Percentiles rank a stretch among this genome's conserved stretches.
Conservation (phyloP, 768 basidiomycete genomes). For the Tremella mesenterica region DNA sequence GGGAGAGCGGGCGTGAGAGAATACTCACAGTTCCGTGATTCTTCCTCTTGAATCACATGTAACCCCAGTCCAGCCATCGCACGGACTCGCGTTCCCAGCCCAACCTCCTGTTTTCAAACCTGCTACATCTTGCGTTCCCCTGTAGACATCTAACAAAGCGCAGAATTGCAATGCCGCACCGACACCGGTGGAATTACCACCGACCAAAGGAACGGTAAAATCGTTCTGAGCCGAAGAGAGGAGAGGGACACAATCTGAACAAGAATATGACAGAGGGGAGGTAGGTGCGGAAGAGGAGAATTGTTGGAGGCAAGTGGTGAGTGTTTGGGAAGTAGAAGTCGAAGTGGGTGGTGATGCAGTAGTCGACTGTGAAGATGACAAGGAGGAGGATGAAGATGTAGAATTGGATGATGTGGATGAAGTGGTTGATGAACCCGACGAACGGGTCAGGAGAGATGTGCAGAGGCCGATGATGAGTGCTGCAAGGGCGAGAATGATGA, state of each 20-base stretch:
- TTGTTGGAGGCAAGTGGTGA: slow-evolving; percentile 31
- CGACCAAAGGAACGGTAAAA: slow-evolving; percentile 20
- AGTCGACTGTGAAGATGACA: slow-evolving; percentile 4
- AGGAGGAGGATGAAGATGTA: slow-evolving; percentile 14
- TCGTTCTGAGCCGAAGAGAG: slow-evolving; percentile 37
- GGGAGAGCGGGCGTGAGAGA: too few species aligned
- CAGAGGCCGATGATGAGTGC: slow-evolving; percentile 29
- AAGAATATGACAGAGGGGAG: slow-evolving; percentile 33
- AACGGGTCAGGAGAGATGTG: slow-evolving; percentile 18
- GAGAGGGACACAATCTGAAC: slow-evolving; percentile 40
- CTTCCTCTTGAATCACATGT: slow-evolving; percentile 37
- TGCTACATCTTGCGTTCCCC: slow-evolving; percentile 7
- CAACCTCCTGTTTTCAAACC: slow-evolving; percentile 11
- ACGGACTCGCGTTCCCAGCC: slow-evolving; percentile 31
- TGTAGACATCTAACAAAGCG: slow-evolving; percentile 35
- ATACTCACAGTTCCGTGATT: slow-evolving; percentile 36
- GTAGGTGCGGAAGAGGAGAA: slow-evolving; percentile 24
- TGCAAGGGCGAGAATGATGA: slow-evolving; percentile 20
- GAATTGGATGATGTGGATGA: slow-evolving; percentile 2
- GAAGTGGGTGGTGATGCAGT: slow-evolving; percentile 4
- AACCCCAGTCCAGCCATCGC: slow-evolving; percentile 41
- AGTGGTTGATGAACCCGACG: background rate
- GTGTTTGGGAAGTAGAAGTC: slow-evolving; percentile 8
- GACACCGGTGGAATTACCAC: slow-evolving; percentile 36
- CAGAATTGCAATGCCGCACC: slow-evolving; percentile 44